These are phyloP conservation scores for Exsudoporus frostii DNA, from an alignment of 768 basidiomycete species.

Conservation along the genomic window DNA sequence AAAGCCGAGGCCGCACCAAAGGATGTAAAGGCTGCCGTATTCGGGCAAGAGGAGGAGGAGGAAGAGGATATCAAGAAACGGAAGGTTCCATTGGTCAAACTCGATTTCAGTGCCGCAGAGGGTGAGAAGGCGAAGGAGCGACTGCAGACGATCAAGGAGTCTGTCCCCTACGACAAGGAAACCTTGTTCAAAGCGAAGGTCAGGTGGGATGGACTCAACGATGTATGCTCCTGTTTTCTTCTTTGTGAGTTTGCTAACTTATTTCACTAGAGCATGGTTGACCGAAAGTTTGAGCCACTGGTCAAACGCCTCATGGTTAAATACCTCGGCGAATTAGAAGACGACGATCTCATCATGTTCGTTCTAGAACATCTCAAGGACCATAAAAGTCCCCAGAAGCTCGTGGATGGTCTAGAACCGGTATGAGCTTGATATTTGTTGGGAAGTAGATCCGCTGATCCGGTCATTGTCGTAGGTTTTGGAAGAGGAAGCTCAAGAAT, in stretches of 20 bases:
- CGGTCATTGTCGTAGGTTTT: constrained; percentile 56
- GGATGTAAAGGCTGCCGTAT: constrained; percentile 58
- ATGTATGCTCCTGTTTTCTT: constrained; percentile 50
- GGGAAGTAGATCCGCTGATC: constrained; percentile 2
- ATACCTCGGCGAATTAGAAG: constrained; percentile 88
- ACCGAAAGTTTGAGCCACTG: constrained; percentile 81
- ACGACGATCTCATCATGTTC: constrained; percentile 93
- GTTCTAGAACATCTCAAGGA: constrained; percentile 91
- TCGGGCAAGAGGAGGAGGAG: constrained; percentile 83
- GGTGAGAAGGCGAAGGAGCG: constrained; percentile 77
- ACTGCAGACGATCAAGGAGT: constrained; percentile 70
- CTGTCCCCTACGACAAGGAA: constrained; percentile 77
- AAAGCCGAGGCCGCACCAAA: constrained; percentile 44
- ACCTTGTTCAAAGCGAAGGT: constrained; percentile 80
- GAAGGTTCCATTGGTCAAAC: constrained; percentile 82
- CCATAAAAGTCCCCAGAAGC: constrained; percentile 78
- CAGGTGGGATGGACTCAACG: constrained; percentile 87
- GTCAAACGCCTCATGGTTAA: constrained; percentile 80
- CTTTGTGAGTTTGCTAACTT: constrained; percentile 11
- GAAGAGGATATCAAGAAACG: constrained; percentile 77
- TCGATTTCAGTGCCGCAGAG: constrained; percentile 86
- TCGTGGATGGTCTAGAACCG: constrained; percentile 87
- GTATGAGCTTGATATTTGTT: constrained; percentile 49
- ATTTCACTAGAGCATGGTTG: constrained; percentile 65
- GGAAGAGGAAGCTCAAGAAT: constrained; percentile 85